Base-by-base conservation (phyloP, 106 monocot genomes). In the Cymbidium sinense region DNA sequence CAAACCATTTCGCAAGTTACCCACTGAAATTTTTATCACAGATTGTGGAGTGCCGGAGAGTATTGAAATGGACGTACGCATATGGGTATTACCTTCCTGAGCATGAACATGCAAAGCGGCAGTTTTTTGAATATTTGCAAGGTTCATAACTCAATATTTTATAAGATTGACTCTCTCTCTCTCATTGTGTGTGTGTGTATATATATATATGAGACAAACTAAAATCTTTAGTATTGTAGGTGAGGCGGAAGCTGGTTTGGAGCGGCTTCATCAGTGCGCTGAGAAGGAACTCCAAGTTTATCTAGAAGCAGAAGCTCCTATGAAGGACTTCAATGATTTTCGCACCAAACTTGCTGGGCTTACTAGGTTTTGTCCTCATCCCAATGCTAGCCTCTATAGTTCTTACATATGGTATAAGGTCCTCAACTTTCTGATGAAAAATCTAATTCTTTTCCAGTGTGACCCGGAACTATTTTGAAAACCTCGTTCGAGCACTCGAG, bases 71-170 rank as follows among this genome's bases (percentile, higher is more conserved):
- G 99, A 99, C 99, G 23, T 99, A 99, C 81, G 92, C 99, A 7
- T 99, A 95, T 85, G 99, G 99, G 43, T 99, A 93, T 79, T 99
- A 99, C 79, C 78, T 99, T 11, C 92, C 92, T n/a, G 99, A 99
- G 81, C 83, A 92, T 73, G 96, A 93, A 43, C 81, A 83, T 82
- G 94, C 95, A n/a, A 99, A 93, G 85, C 82, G 90, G 75, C 90
- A 90, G 67, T 95, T 99, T 72, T 99, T 99, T 74, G 99, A 99
- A 84, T 99, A 99, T 79, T 80, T 99, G 50, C 99, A 99, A 95
- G 99, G 99, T 99, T 77, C 39, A 28, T 79, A 50, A 11, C 47
- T 55, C 39, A 31, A 52, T 27, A 39, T 75, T 10, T 9, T 65
- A 21, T 70, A 30, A 28, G 28, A 79, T 81, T 76, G 10, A n/a